Conservation (phyloP, 2,329 filamentous ascomycete species). For the Leptosphaerulina australis region DNA sequence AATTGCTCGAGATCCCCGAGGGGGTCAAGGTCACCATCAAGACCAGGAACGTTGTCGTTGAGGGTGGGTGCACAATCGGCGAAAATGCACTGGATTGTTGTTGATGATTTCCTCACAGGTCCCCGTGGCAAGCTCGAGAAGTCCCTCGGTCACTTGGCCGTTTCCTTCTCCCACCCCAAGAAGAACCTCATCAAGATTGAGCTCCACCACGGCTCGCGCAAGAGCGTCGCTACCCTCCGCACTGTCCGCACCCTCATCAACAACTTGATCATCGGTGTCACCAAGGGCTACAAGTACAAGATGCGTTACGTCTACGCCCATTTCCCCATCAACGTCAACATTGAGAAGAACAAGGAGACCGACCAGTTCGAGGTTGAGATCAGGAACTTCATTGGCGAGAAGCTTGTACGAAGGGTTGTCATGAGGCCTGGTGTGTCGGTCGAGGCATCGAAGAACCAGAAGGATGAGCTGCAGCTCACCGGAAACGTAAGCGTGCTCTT, state of each 20-base stretch:
- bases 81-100: neutral
- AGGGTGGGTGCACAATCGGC: slow-evolving; percentile 72
- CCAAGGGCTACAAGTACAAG: slow-evolving; percentile 99
- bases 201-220: slow-evolving; percentile 97
- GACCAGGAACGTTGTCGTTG: slow-evolving; percentile 93
- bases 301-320: slow-evolving; percentile 99
- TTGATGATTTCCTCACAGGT: slow-evolving; percentile 7
- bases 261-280: slow-evolving; percentile 98
- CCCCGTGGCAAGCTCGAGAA: slow-evolving; percentile 82
- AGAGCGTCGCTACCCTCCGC: slow-evolving; percentile 96
- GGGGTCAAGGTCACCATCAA: slow-evolving; percentile 98
- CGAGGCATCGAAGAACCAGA: slow-evolving; percentile 86
- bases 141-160: slow-evolving; percentile 94
- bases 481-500: slow-evolving; percentile 67
- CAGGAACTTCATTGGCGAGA: slow-evolving; percentile 81
- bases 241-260: slow-evolving; percentile 98
- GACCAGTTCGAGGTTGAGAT: slow-evolving; percentile 93
- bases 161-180: slow-evolving; percentile 90
- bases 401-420: slow-evolving; percentile 90
- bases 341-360: slow-evolving; percentile 94
- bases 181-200: slow-evolving; percentile 92
- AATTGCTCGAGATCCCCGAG: slow-evolving; percentile 93
- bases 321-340: slow-evolving; percentile 99
- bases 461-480: slow-evolving; percentile 93
- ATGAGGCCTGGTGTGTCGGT: slow-evolving; percentile 93